Evolutionary conservation across 2,329 filamentous ascomycete species (phyloP).

Genomic region (Fusarium compactum): DNA sequence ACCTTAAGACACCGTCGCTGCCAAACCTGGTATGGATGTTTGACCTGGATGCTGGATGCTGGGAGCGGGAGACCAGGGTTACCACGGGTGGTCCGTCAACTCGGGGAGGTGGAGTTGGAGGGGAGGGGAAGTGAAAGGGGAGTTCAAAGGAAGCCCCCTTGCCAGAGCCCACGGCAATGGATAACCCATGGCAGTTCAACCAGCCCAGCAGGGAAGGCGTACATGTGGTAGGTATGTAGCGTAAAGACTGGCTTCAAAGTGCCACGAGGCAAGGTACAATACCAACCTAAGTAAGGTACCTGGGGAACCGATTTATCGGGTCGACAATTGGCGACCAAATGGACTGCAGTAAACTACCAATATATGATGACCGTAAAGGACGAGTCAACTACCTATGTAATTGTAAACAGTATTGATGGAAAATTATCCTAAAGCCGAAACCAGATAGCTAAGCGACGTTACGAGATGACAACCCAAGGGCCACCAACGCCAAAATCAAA

Average conservation of each 20-base stretch:
- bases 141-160: conserved; percentile 43
- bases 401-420: conserved; percentile 4
- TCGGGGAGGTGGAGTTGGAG: conserved; percentile 46
- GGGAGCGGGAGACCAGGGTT: conserved; percentile 48
- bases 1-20: conserved; percentile 25
- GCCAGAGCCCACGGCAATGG: conserved; percentile 44
- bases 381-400: background rate
- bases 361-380: background rate
- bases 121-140: conserved; percentile 24
- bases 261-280: conserved; percentile 16
- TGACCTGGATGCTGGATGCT: conserved; percentile 41
- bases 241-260: conserved; percentile 31
- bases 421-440: conserved; percentile 23
- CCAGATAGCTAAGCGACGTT: conserved; percentile 38
- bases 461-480: conserved; percentile 31
- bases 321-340: conserved; percentile 1
- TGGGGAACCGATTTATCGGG: conserved; percentile 26
- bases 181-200: conserved; percentile 37
- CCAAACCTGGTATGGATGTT: conserved; percentile 28
- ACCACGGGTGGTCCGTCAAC: conserved; percentile 41
- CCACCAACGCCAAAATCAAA: conserved; percentile 20
- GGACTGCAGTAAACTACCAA: background rate
- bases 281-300: background rate
- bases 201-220: conserved; percentile 42
- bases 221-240: conserved; percentile 14